Percentiles rank a stretch among this genome's conserved stretches.
These are phyloP conservation scores for Fraxinus ornus DNA, from an alignment of 305 asterid genomes.

Conservation along the genomic window DNA sequence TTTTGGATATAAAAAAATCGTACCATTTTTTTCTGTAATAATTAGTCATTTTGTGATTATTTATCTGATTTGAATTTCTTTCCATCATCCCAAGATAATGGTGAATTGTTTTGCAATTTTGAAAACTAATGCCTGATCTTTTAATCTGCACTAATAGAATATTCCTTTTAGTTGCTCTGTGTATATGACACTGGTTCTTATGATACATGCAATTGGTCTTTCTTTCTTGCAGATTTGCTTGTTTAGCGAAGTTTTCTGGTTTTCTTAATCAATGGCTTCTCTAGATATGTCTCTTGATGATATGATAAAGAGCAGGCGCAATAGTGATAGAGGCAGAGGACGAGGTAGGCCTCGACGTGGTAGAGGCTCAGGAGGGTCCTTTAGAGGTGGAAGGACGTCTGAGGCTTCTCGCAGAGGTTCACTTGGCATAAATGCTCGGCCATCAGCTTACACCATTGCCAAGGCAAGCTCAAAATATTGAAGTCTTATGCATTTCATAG, in stretches of 20 bases:
- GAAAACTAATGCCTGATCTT: not conserved
- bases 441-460: slow-evolving; percentile 73
- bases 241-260: not conserved
- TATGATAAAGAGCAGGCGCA: slow-evolving; percentile 78
- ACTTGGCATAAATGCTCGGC: slow-evolving; percentile 76
- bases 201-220: not conserved
- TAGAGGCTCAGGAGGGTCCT: slow-evolving; percentile 63
- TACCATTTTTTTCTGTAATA: not conserved
- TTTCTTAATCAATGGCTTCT: slow-evolving; percentile 58
- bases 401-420: slow-evolving; percentile 71
- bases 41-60: not conserved
- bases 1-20: not conserved
- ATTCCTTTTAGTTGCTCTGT: not conserved
- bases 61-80: not conserved
- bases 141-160: not conserved
- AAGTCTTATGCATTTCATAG: slow-evolving; percentile 46
- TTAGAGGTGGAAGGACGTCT: slow-evolving; percentile 79
- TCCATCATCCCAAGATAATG: not conserved
- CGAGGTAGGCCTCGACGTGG: slow-evolving; percentile 73
- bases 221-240: not conserved
- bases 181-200: not conserved
- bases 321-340: slow-evolving; percentile 60
- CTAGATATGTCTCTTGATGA: slow-evolving; percentile 89
- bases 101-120: not conserved
- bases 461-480: slow-evolving; percentile 89